Base-by-base conservation (phyloP, 306 rosid species). In the Rubus idaeus region DNA sequence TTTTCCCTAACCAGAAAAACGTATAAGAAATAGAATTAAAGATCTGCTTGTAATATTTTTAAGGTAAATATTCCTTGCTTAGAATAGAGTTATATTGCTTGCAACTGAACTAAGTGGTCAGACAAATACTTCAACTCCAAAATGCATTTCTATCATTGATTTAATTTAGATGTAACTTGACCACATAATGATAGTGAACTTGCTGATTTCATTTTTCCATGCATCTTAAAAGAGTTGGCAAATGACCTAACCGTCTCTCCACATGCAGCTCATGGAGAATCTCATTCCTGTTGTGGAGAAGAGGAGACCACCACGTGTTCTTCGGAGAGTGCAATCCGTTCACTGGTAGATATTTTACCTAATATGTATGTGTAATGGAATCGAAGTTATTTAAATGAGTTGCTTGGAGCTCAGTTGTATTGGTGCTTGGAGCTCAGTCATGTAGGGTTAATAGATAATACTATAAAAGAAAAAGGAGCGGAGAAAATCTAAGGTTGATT, bases 221-320 rank as follows among this genome's bases (percentile, higher is more conserved):
- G 50, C 26, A 74, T 2, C 60, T 58, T 47, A 11, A 23, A 56
- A 42, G 46, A 56, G 39, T 21, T 35, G 8, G 18, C 57, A 61
- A 20, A n/a, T 70, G 66, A 56, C 39, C 17, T 21, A 41, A 57
- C 18, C 35, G 61, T 44, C 70, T 78, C 65, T 30, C 63, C n/a
- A 23, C 47, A 47, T 86, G 87, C 87, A 93, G 97, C 91, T 93
- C 40, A 55, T 71, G 78, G 83, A 89, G 81, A 82, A 18, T 35
- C 55, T 87, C 39, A 74, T 88, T 81, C 96, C 93, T 41, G 53
- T 88, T 5, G 80, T 14, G 74, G 97, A 85, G 86, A 85, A 78
- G 78, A 68, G 60, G 23, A 82, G 73, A 75, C 85, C 83, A 11
- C 83, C n/a, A 58, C 77, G 65, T 9, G 57, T 23, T 61, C 92